Percentiles rank a stretch among this genome's conserved stretches.
Evolutionary conservation across 495 filamentous ascomycete species (phyloP).

Genomic region (Penicillium mononematosum): DNA sequence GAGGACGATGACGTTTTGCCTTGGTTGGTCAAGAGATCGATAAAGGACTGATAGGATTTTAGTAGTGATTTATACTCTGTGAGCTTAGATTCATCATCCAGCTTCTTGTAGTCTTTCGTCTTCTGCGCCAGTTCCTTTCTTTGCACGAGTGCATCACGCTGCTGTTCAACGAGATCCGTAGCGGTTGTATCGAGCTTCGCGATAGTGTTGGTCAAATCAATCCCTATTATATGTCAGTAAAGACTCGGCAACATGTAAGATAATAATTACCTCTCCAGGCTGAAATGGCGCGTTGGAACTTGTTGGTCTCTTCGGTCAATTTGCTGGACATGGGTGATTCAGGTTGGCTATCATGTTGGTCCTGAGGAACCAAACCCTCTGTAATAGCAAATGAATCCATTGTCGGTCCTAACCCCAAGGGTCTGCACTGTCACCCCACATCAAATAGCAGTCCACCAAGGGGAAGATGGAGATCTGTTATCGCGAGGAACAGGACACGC

Average conservation of each 20-base stretch:
- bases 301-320: conserved; percentile 66
- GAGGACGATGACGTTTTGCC: conserved; percentile 88
- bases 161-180: conserved; percentile 86
- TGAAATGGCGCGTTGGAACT: conserved; percentile 92
- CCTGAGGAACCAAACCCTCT: conserved; percentile 41
- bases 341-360: conserved; percentile 31
- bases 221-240: conserved; percentile 54
- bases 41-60: conserved; percentile 96
- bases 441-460: conserved; percentile 23
- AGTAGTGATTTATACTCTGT: conserved; percentile 83
- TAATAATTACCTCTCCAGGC: conserved; percentile 81
- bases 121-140: conserved; percentile 97
- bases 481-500: conserved; percentile 32
- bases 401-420: conserved; percentile 16
- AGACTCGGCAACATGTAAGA: conserved; percentile 9
- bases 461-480: conserved; percentile 17
- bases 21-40: conserved; percentile 92
- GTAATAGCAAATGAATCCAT: conserved; percentile 51
- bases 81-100: conserved; percentile 87
- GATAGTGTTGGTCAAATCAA: conserved; percentile 82
- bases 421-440: conserved; percentile 31
- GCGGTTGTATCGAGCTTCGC: conserved; percentile 87
- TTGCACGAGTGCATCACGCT: conserved; percentile 88
- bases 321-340: conserved; percentile 25
- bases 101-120: conserved; percentile 95